These are phyloP conservation scores for Marasmius tenuissimus DNA, from an alignment of 1,284 basidiomycete genomes.

Conservation along the genomic window DNA sequence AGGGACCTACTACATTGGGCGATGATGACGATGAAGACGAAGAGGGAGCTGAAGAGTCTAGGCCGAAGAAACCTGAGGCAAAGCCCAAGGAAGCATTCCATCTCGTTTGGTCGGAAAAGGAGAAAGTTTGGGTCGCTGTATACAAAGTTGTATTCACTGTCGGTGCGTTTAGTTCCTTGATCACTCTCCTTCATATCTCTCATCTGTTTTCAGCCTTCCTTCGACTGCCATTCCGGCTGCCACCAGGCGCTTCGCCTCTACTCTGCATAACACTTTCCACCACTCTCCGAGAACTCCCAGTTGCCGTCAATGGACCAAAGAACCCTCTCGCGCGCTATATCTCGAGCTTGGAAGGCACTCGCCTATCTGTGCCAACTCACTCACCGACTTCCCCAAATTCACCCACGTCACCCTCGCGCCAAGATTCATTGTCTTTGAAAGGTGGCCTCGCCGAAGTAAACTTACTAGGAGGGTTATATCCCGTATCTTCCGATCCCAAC, in stretches of 20 bases:
- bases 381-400: constrained; percentile 28
- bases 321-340: constrained; percentile 51
- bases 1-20: not conserved
- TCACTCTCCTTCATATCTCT: not conserved
- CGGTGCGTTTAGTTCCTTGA: constrained; percentile 40
- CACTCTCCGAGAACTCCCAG: constrained; percentile 73
- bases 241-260: constrained; percentile 56
- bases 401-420: constrained; percentile 11
- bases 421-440: constrained; percentile 24
- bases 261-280: constrained; percentile 79
- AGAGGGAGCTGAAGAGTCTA: not conserved
- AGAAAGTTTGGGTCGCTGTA: constrained; percentile 70
- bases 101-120: constrained; percentile 59
- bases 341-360: constrained; percentile 34
- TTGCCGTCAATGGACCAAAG: constrained; percentile 51
- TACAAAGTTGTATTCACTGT: constrained; percentile 75
- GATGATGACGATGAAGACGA: constrained; percentile 1
- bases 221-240: constrained; percentile 51
- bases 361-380: constrained; percentile 22
- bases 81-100: constrained; percentile 55
- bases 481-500: not conserved
- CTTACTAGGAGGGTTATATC: constrained; percentile 62
- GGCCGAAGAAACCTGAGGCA: not conserved
- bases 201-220: constrained; percentile 59
- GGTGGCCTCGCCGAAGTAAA: constrained; percentile 78